Conservation (phyloP, 2,329 filamentous ascomycete genomes). For the Graphilbum fragrans region DNA sequence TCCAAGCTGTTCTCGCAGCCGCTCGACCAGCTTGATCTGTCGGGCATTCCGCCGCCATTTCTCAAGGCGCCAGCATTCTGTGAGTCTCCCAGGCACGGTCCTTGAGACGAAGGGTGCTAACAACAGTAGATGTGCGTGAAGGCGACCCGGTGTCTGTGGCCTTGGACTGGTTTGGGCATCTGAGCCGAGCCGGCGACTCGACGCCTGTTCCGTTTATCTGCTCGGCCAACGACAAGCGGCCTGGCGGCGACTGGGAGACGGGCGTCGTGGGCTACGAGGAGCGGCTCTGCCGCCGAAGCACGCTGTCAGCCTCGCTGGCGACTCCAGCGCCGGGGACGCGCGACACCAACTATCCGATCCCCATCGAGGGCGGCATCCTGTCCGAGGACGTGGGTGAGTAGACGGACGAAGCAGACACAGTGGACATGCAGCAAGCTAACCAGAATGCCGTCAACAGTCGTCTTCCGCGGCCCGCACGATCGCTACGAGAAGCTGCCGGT, state of each 20-base stretch:
- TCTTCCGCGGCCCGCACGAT: constrained; percentile 60
- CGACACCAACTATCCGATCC: constrained; percentile 56
- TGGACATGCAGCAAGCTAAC: not conserved
- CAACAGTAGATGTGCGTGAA: constrained; percentile 29
- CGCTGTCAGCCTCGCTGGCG: constrained; percentile 55
- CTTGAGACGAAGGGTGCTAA: no score
- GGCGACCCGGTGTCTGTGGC: constrained; percentile 50
- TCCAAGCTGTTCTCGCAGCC: constrained; percentile 47
- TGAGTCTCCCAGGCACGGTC: constrained; percentile 1
- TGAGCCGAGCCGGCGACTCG: constrained; percentile 22
- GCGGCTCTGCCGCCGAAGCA: constrained; percentile 62
- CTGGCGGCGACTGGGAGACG: constrained; percentile 69
- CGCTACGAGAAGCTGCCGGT: constrained; percentile 45
- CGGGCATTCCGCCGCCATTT: constrained; percentile 22
- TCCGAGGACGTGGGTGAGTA: constrained; percentile 52
- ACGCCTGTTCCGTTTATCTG: constrained; percentile 54
- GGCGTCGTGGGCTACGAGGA: constrained; percentile 54
- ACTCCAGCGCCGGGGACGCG: constrained; percentile 42
- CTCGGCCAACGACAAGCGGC: constrained; percentile 62
- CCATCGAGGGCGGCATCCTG: constrained; percentile 55
- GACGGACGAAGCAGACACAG: no score
- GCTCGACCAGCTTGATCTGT: constrained; percentile 29
- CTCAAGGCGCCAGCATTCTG: constrained; percentile 30
- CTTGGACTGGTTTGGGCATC: constrained; percentile 36
- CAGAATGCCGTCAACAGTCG: constrained; percentile 29